Base-by-base conservation (phyloP, 192 early-diverging fungal species). In the Rhizophagus clarus region DNA sequence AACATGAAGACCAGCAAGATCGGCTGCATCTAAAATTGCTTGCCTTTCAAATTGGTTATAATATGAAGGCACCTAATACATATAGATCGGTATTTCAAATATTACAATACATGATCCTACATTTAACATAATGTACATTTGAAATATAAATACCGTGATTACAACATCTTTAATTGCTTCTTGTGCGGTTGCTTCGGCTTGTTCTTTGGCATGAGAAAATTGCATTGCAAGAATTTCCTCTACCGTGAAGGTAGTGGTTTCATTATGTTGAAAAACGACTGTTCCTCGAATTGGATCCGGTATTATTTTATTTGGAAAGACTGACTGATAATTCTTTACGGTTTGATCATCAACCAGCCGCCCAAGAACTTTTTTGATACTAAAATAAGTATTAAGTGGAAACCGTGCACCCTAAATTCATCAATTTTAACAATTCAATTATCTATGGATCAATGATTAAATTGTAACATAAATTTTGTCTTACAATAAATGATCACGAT, bases 161-260 rank as follows among this genome's bases (percentile, higher is more conserved):
- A 99, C 97, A 61, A 93, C 95, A 63, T 97, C 97, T 70, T 87
- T 91, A 34, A 97, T 92, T 14, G 81, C 49, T 64, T 96, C 91
- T 34, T 89, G 89, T 60, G 96, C 96, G 68, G 89, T 91, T 37
- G 86, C 86, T 68, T 89, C 89, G 69, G 96, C 98, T 83, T 94
- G 94, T 77, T 93, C 85, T 85, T 93, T 94, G 7, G 97, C 97
- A 56, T 97, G 89, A 24, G 91, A 89, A 72, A 99, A 90, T 86
- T 97, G 95, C 92, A 97, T 96, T 11, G 96, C 97, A 56, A 98
- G 91, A 40, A 99, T 84, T 82, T 99, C 97, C 81, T 97, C 94
- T 28, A 94, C 93, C 5, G 92, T 87, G 77, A 91, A 93, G 15
- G 81, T 74, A 20, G 62, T 72, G 6, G 82, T 84, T 1, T 91